Evolutionary conservation across 768 basidiomycete species (phyloP).

Genomic region (Porpolomopsis calyptriformis): DNA sequence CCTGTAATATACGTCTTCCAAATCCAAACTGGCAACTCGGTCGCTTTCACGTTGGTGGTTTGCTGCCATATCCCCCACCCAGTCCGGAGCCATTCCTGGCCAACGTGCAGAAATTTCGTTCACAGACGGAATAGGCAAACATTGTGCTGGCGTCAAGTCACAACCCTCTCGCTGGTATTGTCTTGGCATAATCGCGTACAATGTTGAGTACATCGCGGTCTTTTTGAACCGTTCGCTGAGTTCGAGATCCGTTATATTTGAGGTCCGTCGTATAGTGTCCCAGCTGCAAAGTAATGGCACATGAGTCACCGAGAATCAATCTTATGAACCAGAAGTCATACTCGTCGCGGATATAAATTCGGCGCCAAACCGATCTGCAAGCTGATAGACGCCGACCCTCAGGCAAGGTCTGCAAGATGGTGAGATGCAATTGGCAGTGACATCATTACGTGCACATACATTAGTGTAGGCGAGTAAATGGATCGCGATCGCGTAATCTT

Average conservation of each 20-base stretch:
- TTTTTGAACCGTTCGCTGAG: constrained; percentile 57
- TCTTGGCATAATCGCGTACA: constrained; percentile 38
- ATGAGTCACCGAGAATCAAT: background rate
- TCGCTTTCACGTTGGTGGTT: constrained; percentile 59
- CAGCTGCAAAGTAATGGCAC: constrained; percentile 47
- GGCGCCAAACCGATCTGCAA: constrained; percentile 72
- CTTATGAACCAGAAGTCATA: constrained; percentile 28
- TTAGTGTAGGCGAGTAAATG: constrained; percentile 49
- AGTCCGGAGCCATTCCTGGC: constrained; percentile 61
- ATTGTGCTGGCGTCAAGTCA: constrained; percentile 42
- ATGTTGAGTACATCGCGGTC: constrained; percentile 66
- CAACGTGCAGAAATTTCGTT: constrained; percentile 61
- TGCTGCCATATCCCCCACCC: constrained; percentile 43
- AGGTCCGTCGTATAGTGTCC: constrained; percentile 62
- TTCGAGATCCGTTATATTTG: constrained; percentile 66
- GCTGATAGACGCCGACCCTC: constrained; percentile 59
- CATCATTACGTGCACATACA: constrained; percentile 24
- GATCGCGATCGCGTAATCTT: constrained; percentile 61
- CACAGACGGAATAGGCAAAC: constrained; percentile 45
- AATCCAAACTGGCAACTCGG: constrained; percentile 41
- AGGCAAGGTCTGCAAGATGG: constrained; percentile 45
- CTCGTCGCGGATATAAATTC: constrained; percentile 86
- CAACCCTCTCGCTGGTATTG: constrained; percentile 34
- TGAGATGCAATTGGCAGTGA: background rate
- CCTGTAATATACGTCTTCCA: constrained; percentile 53